phyloP scores from a whole-genome alignment of 805 yeast species.

The Candida vartiovaarae region DNA sequence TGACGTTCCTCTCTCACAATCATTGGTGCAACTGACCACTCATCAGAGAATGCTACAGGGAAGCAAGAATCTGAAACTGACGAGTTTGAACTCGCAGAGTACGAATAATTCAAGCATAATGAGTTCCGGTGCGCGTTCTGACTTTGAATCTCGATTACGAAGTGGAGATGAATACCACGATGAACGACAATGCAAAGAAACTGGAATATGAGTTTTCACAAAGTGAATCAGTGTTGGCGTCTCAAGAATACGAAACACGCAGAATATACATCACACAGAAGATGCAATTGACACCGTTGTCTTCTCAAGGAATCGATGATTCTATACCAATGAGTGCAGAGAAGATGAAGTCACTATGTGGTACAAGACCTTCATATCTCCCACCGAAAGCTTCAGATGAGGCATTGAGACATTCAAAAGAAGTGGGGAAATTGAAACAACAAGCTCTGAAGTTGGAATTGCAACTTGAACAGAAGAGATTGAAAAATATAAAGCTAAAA shows the following conservation, averaged over 20 bases:
- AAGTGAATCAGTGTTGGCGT: slow-evolving; percentile 25
- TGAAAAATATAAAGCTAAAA: slow-evolving; percentile 26
- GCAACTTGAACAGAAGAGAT: slow-evolving; percentile 25
- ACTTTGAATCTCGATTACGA: slow-evolving; percentile 12
- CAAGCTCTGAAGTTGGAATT: slow-evolving; percentile 35
- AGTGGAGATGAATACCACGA: background rate
- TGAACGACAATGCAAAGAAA: slow-evolving; percentile 13
- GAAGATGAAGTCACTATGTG: slow-evolving; percentile 27
- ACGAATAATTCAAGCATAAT: slow-evolving; percentile 41
- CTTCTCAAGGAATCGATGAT: background rate
- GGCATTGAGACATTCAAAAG: slow-evolving; percentile 44
- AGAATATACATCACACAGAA: slow-evolving; percentile 11
- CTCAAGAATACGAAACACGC: slow-evolving; percentile 27
- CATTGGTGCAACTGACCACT: slow-evolving; percentile 34
- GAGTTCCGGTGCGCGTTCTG: slow-evolving; percentile 21
- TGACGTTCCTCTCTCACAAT: slow-evolving; percentile 60
- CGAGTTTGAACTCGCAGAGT: slow-evolving; percentile 30
- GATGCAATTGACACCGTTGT: slow-evolving; percentile 19
- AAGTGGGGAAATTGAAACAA: slow-evolving; percentile 39
- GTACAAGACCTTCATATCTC: slow-evolving; percentile 55
- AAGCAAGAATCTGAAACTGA: slow-evolving; percentile 2
- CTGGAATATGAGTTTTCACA: slow-evolving; percentile 19
- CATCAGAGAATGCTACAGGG: slow-evolving; percentile 27
- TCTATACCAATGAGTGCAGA: slow-evolving; percentile 8
- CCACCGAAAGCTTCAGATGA: slow-evolving; percentile 60